Conservation (phyloP, 768 basidiomycete genomes). For the Lepiota brunneoincarnata region DNA sequence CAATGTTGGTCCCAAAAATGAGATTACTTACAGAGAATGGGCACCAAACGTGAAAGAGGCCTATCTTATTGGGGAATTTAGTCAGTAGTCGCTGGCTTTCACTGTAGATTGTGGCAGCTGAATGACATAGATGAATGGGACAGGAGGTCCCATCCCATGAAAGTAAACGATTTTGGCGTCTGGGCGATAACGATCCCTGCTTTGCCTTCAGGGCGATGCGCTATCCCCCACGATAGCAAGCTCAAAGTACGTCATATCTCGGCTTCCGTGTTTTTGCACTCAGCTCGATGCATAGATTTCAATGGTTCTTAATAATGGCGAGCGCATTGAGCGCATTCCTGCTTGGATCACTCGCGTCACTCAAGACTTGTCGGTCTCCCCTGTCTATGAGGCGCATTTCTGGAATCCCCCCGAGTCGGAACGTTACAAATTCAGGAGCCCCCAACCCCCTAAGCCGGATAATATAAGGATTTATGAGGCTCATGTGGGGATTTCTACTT, state of each 20-base stretch:
- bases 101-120: neutral
- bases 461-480: slow-evolving; percentile 91
- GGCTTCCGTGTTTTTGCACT: neutral
- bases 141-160: slow-evolving; percentile 83
- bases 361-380: slow-evolving; percentile 86
- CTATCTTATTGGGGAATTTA: slow-evolving; percentile 92
- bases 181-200: slow-evolving; percentile 85
- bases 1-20: slow-evolving; percentile 61
- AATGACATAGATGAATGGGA: slow-evolving; percentile 76
- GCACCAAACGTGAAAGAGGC: slow-evolving; percentile 88
- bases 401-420: slow-evolving; percentile 88
- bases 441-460: slow-evolving; percentile 62
- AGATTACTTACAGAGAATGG: slow-evolving; percentile 91
- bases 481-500: slow-evolving; percentile 94
- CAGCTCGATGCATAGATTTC: slow-evolving; percentile 63
- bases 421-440: slow-evolving; percentile 79
- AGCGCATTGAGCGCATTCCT: slow-evolving; percentile 88
- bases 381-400: slow-evolving; percentile 94
- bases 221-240: slow-evolving; percentile 94
- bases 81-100: slow-evolving; percentile 46
- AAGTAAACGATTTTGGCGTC: slow-evolving; percentile 78
- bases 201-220: slow-evolving; percentile 61
- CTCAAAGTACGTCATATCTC: slow-evolving; percentile 61
- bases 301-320: slow-evolving; percentile 76
- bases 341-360: slow-evolving; percentile 96